phyloP scores from a whole-genome alignment of 2,329 filamentous ascomycete genomes.

The Ophiostoma montium region DNA sequence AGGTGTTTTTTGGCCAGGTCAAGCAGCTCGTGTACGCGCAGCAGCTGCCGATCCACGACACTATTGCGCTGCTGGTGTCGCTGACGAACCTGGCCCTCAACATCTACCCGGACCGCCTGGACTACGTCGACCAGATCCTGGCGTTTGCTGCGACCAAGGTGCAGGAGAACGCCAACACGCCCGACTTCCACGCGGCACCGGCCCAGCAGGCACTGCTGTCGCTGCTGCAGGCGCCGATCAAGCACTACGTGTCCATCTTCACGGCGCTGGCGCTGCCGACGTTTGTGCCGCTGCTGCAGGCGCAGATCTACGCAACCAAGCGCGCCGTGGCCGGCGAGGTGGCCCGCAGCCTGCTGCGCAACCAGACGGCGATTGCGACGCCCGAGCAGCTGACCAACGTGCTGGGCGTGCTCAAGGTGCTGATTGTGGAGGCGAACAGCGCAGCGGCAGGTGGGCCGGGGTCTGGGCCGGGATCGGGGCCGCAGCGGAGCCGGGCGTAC shows the following conservation, averaged over 20 bases:
- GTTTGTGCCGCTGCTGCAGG: conserved; percentile 78
- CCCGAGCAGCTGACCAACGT: conserved; percentile 74
- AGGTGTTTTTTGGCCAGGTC: conserved; percentile 95
- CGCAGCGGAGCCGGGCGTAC: conserved; percentile 49
- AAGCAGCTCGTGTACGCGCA: conserved; percentile 86
- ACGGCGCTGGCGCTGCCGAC: conserved; percentile 89
- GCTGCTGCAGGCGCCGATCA: conserved; percentile 79
- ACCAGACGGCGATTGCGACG: conserved; percentile 66
- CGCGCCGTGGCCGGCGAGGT: conserved; percentile 85
- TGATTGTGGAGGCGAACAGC: conserved; percentile 76
- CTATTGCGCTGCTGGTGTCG: conserved; percentile 85
- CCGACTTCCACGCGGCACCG: conserved; percentile 79
- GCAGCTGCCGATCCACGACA: conserved; percentile 84
- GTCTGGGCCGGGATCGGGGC: conserved; percentile 32
- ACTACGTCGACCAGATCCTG: conserved; percentile 91
- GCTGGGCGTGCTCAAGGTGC: conserved; percentile 72
- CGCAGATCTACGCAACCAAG: conserved; percentile 84
- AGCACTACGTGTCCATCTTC: conserved; percentile 84
- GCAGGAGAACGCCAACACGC: conserved; percentile 77
- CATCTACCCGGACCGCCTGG: conserved; percentile 72
- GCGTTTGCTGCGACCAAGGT: conserved; percentile 80
- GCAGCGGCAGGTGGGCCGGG: conserved; percentile 29
- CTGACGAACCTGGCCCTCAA: conserved; percentile 86
- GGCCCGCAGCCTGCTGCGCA: conserved; percentile 65
- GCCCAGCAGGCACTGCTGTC: conserved; percentile 82